Evolutionary conservation across 1,139 yeast species (phyloP), one percentile per base, ranked within the genome.

Genomic region (Schizosaccharomyces versatilis): DNA sequence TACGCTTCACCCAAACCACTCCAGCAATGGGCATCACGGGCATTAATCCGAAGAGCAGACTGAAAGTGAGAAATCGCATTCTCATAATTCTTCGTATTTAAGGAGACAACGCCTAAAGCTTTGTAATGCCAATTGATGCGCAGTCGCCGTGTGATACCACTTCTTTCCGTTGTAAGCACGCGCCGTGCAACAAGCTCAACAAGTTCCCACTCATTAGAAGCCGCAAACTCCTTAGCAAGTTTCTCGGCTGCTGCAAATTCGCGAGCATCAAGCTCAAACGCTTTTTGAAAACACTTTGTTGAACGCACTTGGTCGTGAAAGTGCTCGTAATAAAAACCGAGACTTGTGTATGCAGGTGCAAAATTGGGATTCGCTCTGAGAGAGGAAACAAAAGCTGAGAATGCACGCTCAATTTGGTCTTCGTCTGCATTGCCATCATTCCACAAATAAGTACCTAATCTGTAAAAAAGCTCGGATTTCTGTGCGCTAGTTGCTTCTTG

Each of bases 1-100:
- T 90, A 90, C 0, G 96, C 93, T 66, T 93, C 98, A 19, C 98
- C 98, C 42, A 90, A 71, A 0, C 96, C 96, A 36, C 83, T 73
- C 97, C 97, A 88, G 10, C 95, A 80, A 61, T 83, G 80, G 7
- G 75, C 66, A 67, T 90, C 96, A 57, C 66, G 63, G 0, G 82
- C 71, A 42, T 79, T 71, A 60, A 83, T 70, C 59, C 97, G 73
- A 56, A 93, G 70, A 0, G 95, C 88, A 38, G 79, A 76, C 67
- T 90, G 98, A 63, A 85, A 86, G 77, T 84, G 80, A 65, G 84
- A 90, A 51, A 88, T 80, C 0, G 98, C 94, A 57, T 79, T 79
- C 61, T 83, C 80, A 60, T 80, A 84, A 36, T 69, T 71, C 63
- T 85, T 58, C 38, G 42, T 41, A 39, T 54, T 41, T 60, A 90